Base-by-base conservation (phyloP, 257 asterid genomes). In the Mitragyna speciosa region DNA sequence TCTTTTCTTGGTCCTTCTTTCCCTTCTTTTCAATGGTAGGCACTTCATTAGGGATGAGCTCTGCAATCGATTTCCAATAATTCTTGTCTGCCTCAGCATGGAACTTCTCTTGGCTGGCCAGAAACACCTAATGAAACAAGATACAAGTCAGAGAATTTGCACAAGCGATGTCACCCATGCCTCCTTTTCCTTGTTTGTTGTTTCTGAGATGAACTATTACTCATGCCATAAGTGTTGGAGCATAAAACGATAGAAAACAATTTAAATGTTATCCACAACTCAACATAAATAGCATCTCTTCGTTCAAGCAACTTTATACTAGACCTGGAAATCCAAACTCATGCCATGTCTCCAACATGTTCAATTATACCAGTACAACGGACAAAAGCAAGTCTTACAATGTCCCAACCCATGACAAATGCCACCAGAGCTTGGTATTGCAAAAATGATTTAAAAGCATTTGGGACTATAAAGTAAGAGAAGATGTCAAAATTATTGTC, bases 11-110 rank as follows among this genome's bases (percentile, higher is more conserved):
- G 19, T 88, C 93, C 82, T 92, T 90, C 87, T 87, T 90, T 45
- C 86, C 87, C 80, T 86, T 85, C 88, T 88, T 91, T 80, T 83
- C 93, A 26, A 93, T 77, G 56, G 86, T 47, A 0, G 91, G 84
- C 76, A 93, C 91, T 84, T 94, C 98, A 54, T 89, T 91, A 1
- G 98, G 98, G 48, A 94, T 85, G 45, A 94, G 88, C 85, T 91
- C 95, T 8, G 91, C 93, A 51, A 91, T 89, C 19, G 97, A 90
- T 85, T 90, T 94, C 98, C 98, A 94, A 84, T 94, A 94, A 73
- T 89, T 86, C 88, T 90, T 84, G 86, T 89, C 96, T 43, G 91
- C 97, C 78, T 92, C 97, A 14, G 89, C 96, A 80, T 90, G 93
- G 77, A 94, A 91, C 83, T 90, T 91, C 84, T 93, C 95, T 75